Evolutionary conservation across 768 basidiomycete genomes (phyloP).

Genomic region (Inosperma sp.): DNA sequence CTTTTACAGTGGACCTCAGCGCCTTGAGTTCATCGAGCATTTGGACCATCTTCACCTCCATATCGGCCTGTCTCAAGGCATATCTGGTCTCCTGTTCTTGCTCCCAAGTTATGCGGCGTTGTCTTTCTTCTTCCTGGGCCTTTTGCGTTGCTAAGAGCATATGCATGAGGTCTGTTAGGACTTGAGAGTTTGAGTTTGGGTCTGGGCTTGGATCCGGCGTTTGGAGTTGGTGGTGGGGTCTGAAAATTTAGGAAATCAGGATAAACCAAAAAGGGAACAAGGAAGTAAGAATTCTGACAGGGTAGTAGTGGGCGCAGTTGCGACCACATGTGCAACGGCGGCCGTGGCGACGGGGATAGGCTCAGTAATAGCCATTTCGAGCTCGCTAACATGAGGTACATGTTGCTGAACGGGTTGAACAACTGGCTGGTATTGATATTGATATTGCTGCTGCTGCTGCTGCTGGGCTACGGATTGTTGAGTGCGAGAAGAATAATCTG

Average conservation of each 20-base stretch:
- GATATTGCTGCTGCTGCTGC: too few relatives aligned
- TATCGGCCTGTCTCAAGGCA: conserved; percentile 50
- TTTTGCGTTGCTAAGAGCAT: conserved; percentile 53
- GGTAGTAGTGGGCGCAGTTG: too few relatives aligned
- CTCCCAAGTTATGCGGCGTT: conserved; percentile 63
- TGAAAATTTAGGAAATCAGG: too few relatives aligned
- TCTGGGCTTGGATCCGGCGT: too few relatives aligned
- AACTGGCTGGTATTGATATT: conserved; percentile 21
- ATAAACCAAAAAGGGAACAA: not conserved
- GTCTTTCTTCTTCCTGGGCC: conserved; percentile 56
- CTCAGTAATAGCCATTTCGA: conserved; percentile 57
- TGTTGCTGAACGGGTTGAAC: conserved; percentile 35
- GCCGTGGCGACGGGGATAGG: conserved; percentile 38
- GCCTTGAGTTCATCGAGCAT: conserved; percentile 22
- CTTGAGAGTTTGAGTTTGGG: conserved; percentile 12
- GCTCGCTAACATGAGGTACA: conserved; percentile 58
- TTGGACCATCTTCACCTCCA: conserved; percentile 48
- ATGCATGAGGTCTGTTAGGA: conserved; percentile 56
- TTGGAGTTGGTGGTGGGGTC: too few relatives aligned
- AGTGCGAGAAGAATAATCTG: conserved; percentile 9
- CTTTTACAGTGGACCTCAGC: conserved; percentile 29
- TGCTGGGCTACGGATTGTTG: too few relatives aligned
- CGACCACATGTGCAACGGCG: conserved; percentile 18
- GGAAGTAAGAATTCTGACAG: conserved; percentile 30
- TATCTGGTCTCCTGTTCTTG: conserved; percentile 61